Evolutionary conservation across 1,139 yeast species (phyloP).

Genomic region (Zygoascus meyerae): DNA sequence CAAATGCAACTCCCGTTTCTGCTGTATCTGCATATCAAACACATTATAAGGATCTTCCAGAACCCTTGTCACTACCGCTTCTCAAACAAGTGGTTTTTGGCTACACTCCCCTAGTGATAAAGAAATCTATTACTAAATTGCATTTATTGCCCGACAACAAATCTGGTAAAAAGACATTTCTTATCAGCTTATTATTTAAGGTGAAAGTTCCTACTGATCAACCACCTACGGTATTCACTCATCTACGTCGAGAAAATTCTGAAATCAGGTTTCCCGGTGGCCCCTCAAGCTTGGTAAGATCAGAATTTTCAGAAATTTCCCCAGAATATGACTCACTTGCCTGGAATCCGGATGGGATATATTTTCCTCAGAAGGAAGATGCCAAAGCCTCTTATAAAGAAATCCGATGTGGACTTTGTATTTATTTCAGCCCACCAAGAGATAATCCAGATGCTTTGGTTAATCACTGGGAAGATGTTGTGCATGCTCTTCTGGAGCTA

Average conservation of each 20-base stretch:
- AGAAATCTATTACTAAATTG: conserved; percentile 22
- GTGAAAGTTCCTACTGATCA: conserved; percentile 10
- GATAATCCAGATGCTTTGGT: conserved; percentile 21
- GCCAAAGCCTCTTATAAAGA: conserved; percentile 1
- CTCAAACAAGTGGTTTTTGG: conserved; percentile 27
- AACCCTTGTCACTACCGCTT: conserved; percentile 16
- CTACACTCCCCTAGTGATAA: conserved; percentile 22
- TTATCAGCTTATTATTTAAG: conserved; percentile 22
- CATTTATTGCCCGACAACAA: conserved; percentile 20
- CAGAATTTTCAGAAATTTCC: neutral
- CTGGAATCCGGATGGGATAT: conserved; percentile 5
- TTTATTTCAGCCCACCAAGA: conserved; percentile 19
- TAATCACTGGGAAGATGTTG: conserved; percentile 27
- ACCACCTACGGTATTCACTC: neutral
- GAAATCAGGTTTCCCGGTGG: conserved; percentile 3
- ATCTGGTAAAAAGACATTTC: conserved; percentile 16
- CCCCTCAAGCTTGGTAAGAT: neutral
- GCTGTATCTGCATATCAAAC: conserved; percentile 3
- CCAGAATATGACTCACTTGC: conserved; percentile 1
- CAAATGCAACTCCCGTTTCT: conserved; percentile 1
- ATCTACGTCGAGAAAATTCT: neutral
- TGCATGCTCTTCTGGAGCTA: conserved; percentile 23
- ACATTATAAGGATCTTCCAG: conserved; percentile 11
- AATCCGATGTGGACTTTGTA: conserved; percentile 22
- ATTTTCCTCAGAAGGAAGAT: neutral